Base-by-base conservation (phyloP, 495 filamentous ascomycete genomes). In the Hyaloscypha bicolor region DNA sequence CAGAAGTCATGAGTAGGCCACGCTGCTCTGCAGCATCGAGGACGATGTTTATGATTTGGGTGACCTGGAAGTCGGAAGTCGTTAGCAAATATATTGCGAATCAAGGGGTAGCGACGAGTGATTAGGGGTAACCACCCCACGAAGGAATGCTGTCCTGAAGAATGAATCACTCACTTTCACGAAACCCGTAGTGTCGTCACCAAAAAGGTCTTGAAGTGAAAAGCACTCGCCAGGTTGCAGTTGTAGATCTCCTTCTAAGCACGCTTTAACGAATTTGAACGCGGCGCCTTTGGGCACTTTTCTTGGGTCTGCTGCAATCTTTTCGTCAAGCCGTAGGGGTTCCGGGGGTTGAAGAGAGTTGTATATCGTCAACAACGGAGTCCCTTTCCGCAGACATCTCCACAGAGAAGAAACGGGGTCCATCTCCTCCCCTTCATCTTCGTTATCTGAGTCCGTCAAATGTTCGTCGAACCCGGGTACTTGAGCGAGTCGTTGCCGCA, bases 131-230 rank as follows among this genome's bases (percentile, higher is more conserved):
- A 21, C 3, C n/a, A 33, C 31, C 9, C 6, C 31, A 16, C 6
- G 5, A 37, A 33, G 19, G 55, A 48, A 59, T 48, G 57, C 19
- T 31, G 55, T 8, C 37, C 45, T 21, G 61, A 30, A 31, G 39
- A 37, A 35, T 31, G 19, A 62, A 53, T 22, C 73, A 70, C 72
- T 75, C 73, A 92, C 91, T 86, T 98, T 99, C 62, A 97, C 94
- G 75, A 99, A 97, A 1, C 95, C 95, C 32, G 93, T 97, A 0
- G 95, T 99, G 79, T 97, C 94, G 65, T 93, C 90, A 6, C 93
- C 93, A 76, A 95, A 94, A 3, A 99, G 80, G 76, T 99, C 94
- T 63, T 87, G 90, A 69, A 98, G 90, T 70, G 97, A 87, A 75
- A 98, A 99, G 70, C 90, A 93, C 58, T 97, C 94, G 55, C 88